These are phyloP conservation scores for Ophioceras dolichostomum DNA, from an alignment of 2,329 filamentous ascomycete genomes.

Conservation along the genomic window DNA sequence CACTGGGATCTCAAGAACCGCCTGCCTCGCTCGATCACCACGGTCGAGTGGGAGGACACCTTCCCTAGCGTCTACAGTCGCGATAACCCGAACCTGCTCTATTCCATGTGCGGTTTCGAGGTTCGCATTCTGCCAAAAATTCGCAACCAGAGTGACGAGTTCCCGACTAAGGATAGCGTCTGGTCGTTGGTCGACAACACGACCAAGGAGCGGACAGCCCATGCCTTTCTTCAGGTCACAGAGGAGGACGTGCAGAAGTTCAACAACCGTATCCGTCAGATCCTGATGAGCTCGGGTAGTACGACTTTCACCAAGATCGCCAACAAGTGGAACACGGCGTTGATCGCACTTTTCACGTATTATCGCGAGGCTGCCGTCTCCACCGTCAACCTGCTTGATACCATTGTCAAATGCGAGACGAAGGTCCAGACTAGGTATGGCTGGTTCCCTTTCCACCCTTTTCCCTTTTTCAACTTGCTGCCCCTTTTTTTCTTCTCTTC, in stretches of 20 bases:
- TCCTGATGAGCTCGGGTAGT: constrained; percentile 98
- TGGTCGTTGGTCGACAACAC: constrained; percentile 97
- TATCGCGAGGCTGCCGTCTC: constrained; percentile 96
- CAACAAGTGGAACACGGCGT: constrained; percentile 98
- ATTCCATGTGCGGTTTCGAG: constrained; percentile 97
- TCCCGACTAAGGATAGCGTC: constrained; percentile 93
- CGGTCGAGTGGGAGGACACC: constrained; percentile 98
- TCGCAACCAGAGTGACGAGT: constrained; percentile 90
- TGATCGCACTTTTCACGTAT: constrained; percentile 96
- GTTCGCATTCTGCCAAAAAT: constrained; percentile 93
- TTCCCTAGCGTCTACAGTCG: constrained; percentile 97
- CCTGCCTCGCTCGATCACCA: constrained; percentile 85
- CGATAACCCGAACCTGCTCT: constrained; percentile 93
- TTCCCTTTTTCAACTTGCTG: too few relatives aligned
- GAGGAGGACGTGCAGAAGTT: constrained; percentile 98
- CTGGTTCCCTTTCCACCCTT: too few relatives aligned
- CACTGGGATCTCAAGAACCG: constrained; percentile 99
- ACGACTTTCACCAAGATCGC: constrained; percentile 99
- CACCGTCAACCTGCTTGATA: constrained; percentile 86
- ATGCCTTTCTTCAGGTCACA: constrained; percentile 94
- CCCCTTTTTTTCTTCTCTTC: too few relatives aligned
- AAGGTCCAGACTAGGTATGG: constrained; percentile 99
- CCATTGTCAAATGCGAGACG: constrained; percentile 98
- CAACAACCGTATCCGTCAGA: constrained; percentile 97
- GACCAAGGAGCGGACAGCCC: constrained; percentile 91